Base-by-base conservation (phyloP, 495 filamentous ascomycete genomes). In the Trichoderma virens region DNA sequence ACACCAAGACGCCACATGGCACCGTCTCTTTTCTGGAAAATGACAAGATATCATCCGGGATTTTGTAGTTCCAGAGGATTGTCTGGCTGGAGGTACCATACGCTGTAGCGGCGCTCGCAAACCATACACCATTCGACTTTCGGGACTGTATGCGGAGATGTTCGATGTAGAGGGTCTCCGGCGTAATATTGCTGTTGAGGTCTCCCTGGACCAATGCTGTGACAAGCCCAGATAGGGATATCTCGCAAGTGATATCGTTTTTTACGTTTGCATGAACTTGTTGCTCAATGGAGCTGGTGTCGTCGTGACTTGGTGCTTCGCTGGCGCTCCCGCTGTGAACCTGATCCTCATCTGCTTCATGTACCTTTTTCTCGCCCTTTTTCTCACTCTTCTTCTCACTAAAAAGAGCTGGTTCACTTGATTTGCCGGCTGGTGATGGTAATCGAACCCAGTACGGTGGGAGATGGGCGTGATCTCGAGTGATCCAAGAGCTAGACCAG, bases 381-480 rank as follows among this genome's bases (percentile, higher is more conserved):
- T 5, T 66, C 61, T 14, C 63, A 18, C 27, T 34, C 59, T 28
- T 60, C 43, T 47, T 47, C 16, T 47, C 43, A 20, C 7, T 62
- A 45, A 5, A 28, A 30, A 31, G 30, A 39, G 60, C 65, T 35
- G 25, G 38, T 61, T 54, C 28, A 13, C 63, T 14, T 66, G 62
- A 7, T 16, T 35, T 51, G 1, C 23, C 45, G 2, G 69, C 67
- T 7, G 79, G 72, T 2, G 79, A 73, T 14, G 75, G 73, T 11
- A 86, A 70, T 2, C 77, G 71, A n/a, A 82, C 79, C 86, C 85
- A 89, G 67, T 86, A 86, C 0, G 85, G 86, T 30, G 86, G 85
- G 2, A 89, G 71, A 38, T 80, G 78, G 5, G 75, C 71, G 13
- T 71, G 73, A 56, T 82, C 77, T 45, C 85, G 77, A 31, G 74